Percentiles rank a stretch among this genome's conserved stretches.
These are phyloP conservation scores for Phlegmacium glaucopus DNA, from an alignment of 768 basidiomycete genomes.

Conservation along the genomic window DNA sequence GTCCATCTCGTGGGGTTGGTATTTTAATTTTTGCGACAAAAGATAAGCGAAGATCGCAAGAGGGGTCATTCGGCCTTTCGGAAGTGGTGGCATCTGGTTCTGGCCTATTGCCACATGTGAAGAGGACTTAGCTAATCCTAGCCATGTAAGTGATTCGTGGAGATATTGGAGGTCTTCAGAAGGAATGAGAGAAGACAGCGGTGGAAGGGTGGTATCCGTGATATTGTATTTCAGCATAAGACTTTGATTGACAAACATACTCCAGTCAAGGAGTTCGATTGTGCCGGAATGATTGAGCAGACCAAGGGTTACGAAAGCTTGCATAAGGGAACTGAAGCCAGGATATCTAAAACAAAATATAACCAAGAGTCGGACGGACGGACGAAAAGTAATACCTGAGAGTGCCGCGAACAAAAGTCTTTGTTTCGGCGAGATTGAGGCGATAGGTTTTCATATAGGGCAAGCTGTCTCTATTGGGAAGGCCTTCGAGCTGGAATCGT, in stretches of 20 bases:
- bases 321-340: conserved; percentile 74
- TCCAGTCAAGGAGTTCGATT: conserved; percentile 40
- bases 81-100: conserved; percentile 40
- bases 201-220: conserved; percentile 10
- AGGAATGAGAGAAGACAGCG: conserved; percentile 18
- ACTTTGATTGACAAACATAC: conserved; percentile 26
- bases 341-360: conserved; percentile 56
- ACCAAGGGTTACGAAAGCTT: conserved; percentile 68
- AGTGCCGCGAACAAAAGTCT: conserved; percentile 81
- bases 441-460: conserved; percentile 66
- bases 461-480: conserved; percentile 83
- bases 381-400: conserved; percentile 49
- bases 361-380: background rate
- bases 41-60: conserved; percentile 75
- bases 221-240: conserved; percentile 19
- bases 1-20: conserved; percentile 71
- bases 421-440: conserved; percentile 39
- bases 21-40: conserved; percentile 68
- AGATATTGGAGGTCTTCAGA: conserved; percentile 19
- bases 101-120: background rate
- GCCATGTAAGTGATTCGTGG: conserved; percentile 48
- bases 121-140: conserved; percentile 26
- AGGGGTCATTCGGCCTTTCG: conserved; percentile 40
- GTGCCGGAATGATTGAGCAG: conserved; percentile 47
- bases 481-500: conserved; percentile 69